Evolutionary conservation across 352 stramenopile genomes (phyloP).

Genomic region (Globisporangium uncinulatum): DNA sequence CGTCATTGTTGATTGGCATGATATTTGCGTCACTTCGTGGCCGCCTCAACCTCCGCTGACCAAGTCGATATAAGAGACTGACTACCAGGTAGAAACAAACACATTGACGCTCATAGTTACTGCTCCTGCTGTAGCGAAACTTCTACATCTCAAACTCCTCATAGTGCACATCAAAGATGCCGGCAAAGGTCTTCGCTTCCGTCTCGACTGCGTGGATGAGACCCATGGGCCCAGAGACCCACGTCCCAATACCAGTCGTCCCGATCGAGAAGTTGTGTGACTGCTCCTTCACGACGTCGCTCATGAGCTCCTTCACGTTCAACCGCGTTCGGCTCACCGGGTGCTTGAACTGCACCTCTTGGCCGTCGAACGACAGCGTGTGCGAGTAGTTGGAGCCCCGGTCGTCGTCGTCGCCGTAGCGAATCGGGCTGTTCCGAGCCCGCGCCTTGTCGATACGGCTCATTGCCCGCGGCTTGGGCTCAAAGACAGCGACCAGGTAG

Average conservation of each 20-base stretch:
- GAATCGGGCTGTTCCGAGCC: conserved; percentile 33
- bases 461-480: conserved; percentile 67
- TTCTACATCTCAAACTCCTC: conserved; percentile 87
- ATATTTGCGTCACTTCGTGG: too few relatives aligned
- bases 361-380: conserved; percentile 71
- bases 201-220: conserved; percentile 75
- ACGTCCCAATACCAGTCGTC: conserved; percentile 74
- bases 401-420: conserved; percentile 26
- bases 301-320: conserved; percentile 75
- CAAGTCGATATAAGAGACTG: too few relatives aligned
- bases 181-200: conserved; percentile 67
- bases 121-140: background rate
- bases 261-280: conserved; percentile 81
- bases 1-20: background rate
- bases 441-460: conserved; percentile 70
- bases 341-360: conserved; percentile 75
- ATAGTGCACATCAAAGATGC: conserved; percentile 87
- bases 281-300: conserved; percentile 79
- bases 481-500: conserved; percentile 58
- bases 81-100: too few relatives aligned
- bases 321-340: conserved; percentile 58
- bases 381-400: conserved; percentile 60
- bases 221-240: conserved; percentile 78
- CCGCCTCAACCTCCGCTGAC: too few relatives aligned
- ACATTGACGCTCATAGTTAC: too few relatives aligned